Percentiles rank a stretch among this genome's conserved stretches.
Conservation (phyloP, 129 eudicot species). For the Calendula officinalis region DNA sequence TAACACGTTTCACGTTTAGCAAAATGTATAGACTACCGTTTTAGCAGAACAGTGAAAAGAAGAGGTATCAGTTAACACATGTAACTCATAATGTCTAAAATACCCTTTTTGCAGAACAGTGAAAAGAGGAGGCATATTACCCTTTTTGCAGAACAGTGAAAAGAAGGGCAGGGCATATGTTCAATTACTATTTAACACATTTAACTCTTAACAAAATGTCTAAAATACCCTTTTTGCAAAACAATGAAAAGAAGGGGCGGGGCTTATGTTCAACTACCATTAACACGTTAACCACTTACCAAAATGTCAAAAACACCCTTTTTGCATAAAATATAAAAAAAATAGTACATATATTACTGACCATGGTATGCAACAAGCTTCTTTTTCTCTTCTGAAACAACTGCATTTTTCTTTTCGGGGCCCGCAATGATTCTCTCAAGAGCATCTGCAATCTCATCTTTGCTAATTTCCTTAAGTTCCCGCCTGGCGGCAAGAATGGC, state of each 20-base stretch:
- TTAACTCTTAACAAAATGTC: background rate
- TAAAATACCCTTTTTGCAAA: background rate
- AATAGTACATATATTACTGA: slow-evolving; percentile 12
- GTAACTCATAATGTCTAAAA: background rate
- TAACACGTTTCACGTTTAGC: background rate
- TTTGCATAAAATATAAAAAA: background rate
- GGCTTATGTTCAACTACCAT: background rate
- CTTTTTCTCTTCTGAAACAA: slow-evolving; percentile 95
- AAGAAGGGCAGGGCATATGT: background rate
- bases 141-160: background rate
- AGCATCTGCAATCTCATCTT: slow-evolving; percentile 95
- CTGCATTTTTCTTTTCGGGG: slow-evolving; percentile 94
- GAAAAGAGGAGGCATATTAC: background rate
- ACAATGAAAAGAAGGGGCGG: background rate
- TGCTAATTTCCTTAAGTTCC: slow-evolving; percentile 94
- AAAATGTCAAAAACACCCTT: background rate
- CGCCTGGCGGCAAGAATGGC: slow-evolving; percentile 99
- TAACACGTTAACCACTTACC: background rate
- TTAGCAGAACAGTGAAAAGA: background rate
- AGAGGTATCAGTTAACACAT: slow-evolving; percentile 4
- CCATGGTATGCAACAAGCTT: slow-evolving; percentile 91
- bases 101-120: background rate
- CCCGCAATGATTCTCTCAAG: slow-evolving; percentile 94
- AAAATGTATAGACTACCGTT: slow-evolving; percentile 6
- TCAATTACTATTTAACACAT: too few relatives aligned